These are phyloP conservation scores for Ogataea paradorogensis DNA, from an alignment of 805 yeast species.

Conservation along the genomic window DNA sequence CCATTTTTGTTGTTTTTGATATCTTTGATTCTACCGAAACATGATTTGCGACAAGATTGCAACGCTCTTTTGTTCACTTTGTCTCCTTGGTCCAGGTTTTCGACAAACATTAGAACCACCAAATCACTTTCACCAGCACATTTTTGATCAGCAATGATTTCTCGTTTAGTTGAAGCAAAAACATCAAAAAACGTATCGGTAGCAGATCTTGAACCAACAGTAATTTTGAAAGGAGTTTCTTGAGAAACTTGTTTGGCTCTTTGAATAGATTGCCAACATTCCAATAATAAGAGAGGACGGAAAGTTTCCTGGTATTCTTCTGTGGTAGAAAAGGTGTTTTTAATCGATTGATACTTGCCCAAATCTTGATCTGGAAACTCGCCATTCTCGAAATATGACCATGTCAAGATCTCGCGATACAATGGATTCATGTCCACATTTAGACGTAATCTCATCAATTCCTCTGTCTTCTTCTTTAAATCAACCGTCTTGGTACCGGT, in stretches of 20 bases:
- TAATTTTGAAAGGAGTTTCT: slow-evolving; percentile 59
- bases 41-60: slow-evolving; percentile 38
- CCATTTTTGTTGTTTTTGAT: slow-evolving; percentile 63
- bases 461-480: slow-evolving; percentile 57
- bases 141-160: slow-evolving; percentile 47
- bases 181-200: slow-evolving; percentile 88
- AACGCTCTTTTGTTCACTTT: slow-evolving; percentile 17
- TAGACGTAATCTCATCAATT: slow-evolving; percentile 73
- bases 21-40: slow-evolving; percentile 79
- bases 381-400: slow-evolving; percentile 64
- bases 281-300: slow-evolving; percentile 80
- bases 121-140: slow-evolving; percentile 72
- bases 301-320: slow-evolving; percentile 66
- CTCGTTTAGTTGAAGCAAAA: slow-evolving; percentile 63
- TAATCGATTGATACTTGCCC: slow-evolving; percentile 43
- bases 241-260: slow-evolving; percentile 63
- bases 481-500: slow-evolving; percentile 35
- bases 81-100: slow-evolving; percentile 34
- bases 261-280: slow-evolving; percentile 90
- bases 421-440: slow-evolving; percentile 76
- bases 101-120: slow-evolving; percentile 57
- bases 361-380: slow-evolving; percentile 53
- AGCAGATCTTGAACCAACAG: slow-evolving; percentile 76
- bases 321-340: slow-evolving; percentile 53
- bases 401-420: slow-evolving; percentile 62